phyloP scores from a whole-genome alignment of 2,329 filamentous ascomycete species.

The Leptodontidium sp. region DNA sequence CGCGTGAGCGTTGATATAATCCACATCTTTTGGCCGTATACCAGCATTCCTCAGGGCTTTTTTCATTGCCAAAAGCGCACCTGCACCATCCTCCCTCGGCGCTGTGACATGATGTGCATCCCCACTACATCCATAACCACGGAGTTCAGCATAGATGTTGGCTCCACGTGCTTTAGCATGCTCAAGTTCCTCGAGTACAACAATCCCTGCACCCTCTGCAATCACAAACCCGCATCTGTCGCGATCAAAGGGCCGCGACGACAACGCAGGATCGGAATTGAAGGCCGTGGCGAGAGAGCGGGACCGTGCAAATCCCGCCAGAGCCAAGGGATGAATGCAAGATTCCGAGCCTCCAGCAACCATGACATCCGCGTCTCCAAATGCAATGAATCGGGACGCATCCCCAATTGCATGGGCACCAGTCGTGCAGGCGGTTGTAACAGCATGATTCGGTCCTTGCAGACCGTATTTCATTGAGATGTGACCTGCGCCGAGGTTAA shows the following conservation, averaged over 20 bases:
- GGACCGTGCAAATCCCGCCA: constrained; percentile 89
- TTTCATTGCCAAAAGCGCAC: constrained; percentile 86
- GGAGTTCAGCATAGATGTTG: constrained; percentile 86
- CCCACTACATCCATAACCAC: constrained; percentile 87
- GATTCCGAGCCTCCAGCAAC: constrained; percentile 94
- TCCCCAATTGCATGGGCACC: constrained; percentile 95
- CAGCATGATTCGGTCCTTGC: constrained; percentile 89
- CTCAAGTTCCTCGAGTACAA: constrained; percentile 88
- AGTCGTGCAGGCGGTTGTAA: constrained; percentile 94
- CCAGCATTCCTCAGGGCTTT: constrained; percentile 78
- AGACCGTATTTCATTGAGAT: constrained; percentile 93
- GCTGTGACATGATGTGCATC: constrained; percentile 96
- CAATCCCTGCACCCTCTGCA: constrained; percentile 86
- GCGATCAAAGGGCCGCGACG: constrained; percentile 88
- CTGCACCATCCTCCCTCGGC: constrained; percentile 81
- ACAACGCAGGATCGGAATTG: constrained; percentile 73
- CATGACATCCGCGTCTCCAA: constrained; percentile 94
- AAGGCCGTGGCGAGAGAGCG: constrained; percentile 84
- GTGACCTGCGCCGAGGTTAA: constrained; percentile 94
- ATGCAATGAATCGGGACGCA: constrained; percentile 89
- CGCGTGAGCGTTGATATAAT: constrained; percentile 96
- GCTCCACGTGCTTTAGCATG: constrained; percentile 84
- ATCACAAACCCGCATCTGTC: constrained; percentile 88
- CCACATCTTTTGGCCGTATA: constrained; percentile 73
- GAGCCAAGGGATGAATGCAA: constrained; percentile 92